phyloP scores from a whole-genome alignment of 75 land plant genomes.

The Pinus tabuliformis region DNA sequence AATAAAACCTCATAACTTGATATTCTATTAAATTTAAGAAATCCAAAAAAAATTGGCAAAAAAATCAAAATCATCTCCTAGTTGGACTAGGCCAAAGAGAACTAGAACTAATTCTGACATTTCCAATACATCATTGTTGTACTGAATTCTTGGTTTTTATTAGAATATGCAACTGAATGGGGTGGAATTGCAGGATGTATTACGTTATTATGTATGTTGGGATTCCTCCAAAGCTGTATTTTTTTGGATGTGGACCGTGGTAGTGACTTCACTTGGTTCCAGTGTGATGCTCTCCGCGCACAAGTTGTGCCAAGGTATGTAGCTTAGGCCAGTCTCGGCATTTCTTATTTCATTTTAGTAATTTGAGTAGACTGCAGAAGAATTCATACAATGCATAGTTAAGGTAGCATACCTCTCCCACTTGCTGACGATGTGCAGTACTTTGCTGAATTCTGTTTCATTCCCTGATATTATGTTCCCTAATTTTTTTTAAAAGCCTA shows the following conservation, averaged over 20 bases:
- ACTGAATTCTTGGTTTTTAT: not conserved
- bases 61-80: too few relatives aligned
- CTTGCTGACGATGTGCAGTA: not conserved
- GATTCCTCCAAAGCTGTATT: constrained; percentile 59
- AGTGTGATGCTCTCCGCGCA: constrained; percentile 86
- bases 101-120: too few relatives aligned
- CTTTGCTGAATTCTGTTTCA: not conserved
- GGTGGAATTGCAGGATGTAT: constrained; percentile 43
- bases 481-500: too few relatives aligned
- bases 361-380: too few relatives aligned
- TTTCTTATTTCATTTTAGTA: too few relatives aligned
- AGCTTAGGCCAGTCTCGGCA: too few relatives aligned
- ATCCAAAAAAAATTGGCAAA: too few relatives aligned
- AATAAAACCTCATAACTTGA: too few relatives aligned
- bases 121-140: not conserved
- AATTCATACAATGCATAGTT: not conserved
- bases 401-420: not conserved
- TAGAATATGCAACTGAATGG: not conserved
- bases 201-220: constrained; percentile 60
- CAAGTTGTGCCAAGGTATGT: constrained; percentile 19
- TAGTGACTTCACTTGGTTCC: constrained; percentile 93
- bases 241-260: constrained; percentile 86
- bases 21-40: too few relatives aligned
- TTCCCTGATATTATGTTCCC: not conserved
- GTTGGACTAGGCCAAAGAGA: too few relatives aligned